Evolutionary conservation across 345 rosid genomes (phyloP), one percentile per base, ranked within the genome.

Genomic region (Eucalyptus victrix): DNA sequence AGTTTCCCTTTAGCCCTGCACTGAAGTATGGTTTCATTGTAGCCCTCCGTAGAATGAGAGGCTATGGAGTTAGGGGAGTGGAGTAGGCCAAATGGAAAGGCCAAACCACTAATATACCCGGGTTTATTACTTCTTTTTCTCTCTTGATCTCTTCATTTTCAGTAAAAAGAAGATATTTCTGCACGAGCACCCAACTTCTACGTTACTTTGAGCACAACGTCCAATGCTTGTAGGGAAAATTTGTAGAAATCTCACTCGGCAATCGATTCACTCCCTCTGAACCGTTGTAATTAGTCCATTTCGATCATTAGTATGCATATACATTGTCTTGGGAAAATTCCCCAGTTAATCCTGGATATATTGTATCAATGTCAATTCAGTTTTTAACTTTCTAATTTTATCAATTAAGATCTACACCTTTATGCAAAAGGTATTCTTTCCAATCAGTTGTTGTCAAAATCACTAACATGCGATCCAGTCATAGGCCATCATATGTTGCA

Each of bases 261-360:
- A 9, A 56, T 23, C 12, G 12, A 23, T 56, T 56, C 60, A 23
- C 28, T 56, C 60, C 60, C 60, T 69, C 23, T 16, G 2, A 69
- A 32, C 37, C 11, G 24, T 32, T 34, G 1, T 18, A 4, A 34
- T 69, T 32, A 17, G 42, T 32, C 13, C 42, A 32, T 69, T 69
- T 72, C 81, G 5, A 72, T 72, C 44, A 5, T 72, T 34, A 34
- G 26, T 37, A 72, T 72, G 80, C 80, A 8, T 67, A n/a, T 32
- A 34, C 10, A 18, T 56, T 17, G 17, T 32, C 80, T 16, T 2
- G 0, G 23, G 4, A 72, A 72, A 5, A 19, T 69, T 18, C 2
- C 13, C 6, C 13, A 19, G 0, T 37, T 34, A 34, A 17, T 10
- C 8, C 7, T 69, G 1, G 3, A 18, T 5, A 2, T 37, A 18